Base-by-base conservation (phyloP, 345 rosid species). In the Pugionium dolabratum region DNA sequence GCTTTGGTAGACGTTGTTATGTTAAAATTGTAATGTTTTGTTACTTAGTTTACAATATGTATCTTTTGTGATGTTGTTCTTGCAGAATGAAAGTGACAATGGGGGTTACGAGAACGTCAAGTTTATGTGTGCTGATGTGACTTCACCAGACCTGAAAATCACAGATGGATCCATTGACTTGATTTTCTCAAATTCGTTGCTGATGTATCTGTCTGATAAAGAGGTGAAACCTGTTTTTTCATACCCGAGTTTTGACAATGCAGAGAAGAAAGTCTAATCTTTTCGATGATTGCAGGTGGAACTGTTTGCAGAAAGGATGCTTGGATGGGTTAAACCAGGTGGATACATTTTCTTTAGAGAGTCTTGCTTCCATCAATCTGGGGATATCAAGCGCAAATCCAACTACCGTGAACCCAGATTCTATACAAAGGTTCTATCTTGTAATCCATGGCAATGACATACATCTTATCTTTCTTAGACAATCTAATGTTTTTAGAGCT, bases 351-450 rank as follows among this genome's bases (percentile, higher is more conserved):
- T 91, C 85, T 90, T 94, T 70, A 81, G 96, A 75, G 99, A 94
- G 75, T 85, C 97, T 56, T 94, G 99, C 73, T 91, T 94, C 77
- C 90, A 91, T 77, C 97, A 87, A 75, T 90, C 97, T 30, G 97
- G 95, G n/a, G 97, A 91, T 74, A 74, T 79, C 63, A 88, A 83
- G 79, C 77, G 93, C 46, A 88, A 85, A 64, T 54, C 64, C 31
- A 89, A 88, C 71, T 94, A 91, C 77, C 92, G 96, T 49, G 99
- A 94, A 72, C 99, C 99, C n/a, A 82, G 91, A 73, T 94, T 78
- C 80, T 94, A 94, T 64, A 82, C 99, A 1, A 84, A 91, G 97
- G 97, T 88, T 66, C 33, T 9, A 32, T 54, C 6, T 70, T 36
- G 18, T 18, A 18, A 18, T 18, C 18, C 0, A 18, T 18, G 63